Base-by-base conservation (phyloP, 2,329 filamentous ascomycete species). In the Diplodia corticola region DNA sequence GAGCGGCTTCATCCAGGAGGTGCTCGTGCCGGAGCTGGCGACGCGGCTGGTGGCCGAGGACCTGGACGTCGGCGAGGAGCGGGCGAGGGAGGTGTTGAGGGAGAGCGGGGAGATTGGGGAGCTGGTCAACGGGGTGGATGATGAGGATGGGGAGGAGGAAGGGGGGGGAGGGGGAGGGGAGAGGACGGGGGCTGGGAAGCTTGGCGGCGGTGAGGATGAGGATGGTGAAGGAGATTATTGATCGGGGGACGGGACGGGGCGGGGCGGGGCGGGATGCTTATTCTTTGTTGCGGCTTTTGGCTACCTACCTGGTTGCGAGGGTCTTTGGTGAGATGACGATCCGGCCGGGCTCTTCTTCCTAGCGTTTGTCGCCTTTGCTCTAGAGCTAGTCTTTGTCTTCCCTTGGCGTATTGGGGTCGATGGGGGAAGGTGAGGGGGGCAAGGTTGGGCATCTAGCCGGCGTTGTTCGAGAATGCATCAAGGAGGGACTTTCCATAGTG, bases 1-100 rank as follows among this genome's bases (percentile, higher is more conserved):
- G 1, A 70, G 75, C 33, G 74, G 74, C 2, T 80, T 77, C 68
- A 69, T 80, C 35, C 77, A 77, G 64, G 70, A 73, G 33, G 74
- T 86, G 85, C 79, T 96, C 68, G 91, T 96, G 26, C 91, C 91
- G 0, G 93, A 96, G 72, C 71, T 87, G 51, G 81, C 83, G 0
- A 75, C 84, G 1, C 70, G 79, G 65, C 75, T 89, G 20, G 84
- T 89, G 20, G 85, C 82, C 76, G 84, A 88, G 65, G 87, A 89
- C 67, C 83, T 87, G 83, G 70, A 74, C 0, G 79, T 86, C 1
- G 74, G 74, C 9, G 66, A 69, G 22, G 80, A 82, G 24, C 71
- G 73, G 44, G 85, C 84, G 15, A 79, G 82, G 70, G 76, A 78
- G 28, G 86, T 93, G 22, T 77, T 94, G 72, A 80, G 84, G 69